Percentiles rank a stretch among this genome's conserved stretches.
phyloP scores from a whole-genome alignment of 768 basidiomycete species.

The Strobilomyces echinocephalus region DNA sequence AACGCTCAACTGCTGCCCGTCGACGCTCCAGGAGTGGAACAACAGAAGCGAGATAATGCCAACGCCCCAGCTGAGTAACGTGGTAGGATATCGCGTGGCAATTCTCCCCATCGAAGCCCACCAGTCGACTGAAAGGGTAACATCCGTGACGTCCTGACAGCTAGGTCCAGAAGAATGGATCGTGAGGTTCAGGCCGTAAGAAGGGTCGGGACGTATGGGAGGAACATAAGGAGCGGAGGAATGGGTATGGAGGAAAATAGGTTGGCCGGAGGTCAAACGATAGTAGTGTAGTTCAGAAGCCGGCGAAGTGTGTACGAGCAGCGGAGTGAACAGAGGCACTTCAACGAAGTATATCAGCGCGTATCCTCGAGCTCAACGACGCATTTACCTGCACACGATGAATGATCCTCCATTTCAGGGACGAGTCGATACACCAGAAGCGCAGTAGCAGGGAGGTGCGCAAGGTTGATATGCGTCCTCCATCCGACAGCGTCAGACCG shows the following conservation, averaged over 20 bases:
- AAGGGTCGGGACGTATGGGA: constrained; percentile 5
- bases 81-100: constrained; percentile 70
- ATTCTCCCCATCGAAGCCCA: constrained; percentile 64
- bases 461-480: constrained; percentile 44
- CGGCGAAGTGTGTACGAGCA: constrained; percentile 61
- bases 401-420: constrained; percentile 24
- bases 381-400: constrained; percentile 30
- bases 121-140: constrained; percentile 67
- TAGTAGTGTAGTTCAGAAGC: constrained; percentile 65
- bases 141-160: constrained; percentile 38
- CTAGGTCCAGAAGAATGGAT: constrained; percentile 52
- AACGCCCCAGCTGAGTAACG: constrained; percentile 66
- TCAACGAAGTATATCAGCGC: constrained; percentile 8
- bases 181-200: constrained; percentile 46
- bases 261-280: constrained; percentile 37
- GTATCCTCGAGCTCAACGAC: not conserved
- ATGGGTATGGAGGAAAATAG: constrained; percentile 59
- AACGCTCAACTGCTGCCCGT: constrained; percentile 40
- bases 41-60: constrained; percentile 61
- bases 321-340: constrained; percentile 57
- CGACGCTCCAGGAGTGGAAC: constrained; percentile 45
- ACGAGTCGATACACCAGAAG: constrained; percentile 61
- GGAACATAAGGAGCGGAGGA: constrained; percentile 60
- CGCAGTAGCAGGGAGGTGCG: constrained; percentile 53
- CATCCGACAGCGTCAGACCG: constrained; percentile 30